Base-by-base conservation (phyloP, 345 rosid species). In the Eucalyptus virginea region DNA sequence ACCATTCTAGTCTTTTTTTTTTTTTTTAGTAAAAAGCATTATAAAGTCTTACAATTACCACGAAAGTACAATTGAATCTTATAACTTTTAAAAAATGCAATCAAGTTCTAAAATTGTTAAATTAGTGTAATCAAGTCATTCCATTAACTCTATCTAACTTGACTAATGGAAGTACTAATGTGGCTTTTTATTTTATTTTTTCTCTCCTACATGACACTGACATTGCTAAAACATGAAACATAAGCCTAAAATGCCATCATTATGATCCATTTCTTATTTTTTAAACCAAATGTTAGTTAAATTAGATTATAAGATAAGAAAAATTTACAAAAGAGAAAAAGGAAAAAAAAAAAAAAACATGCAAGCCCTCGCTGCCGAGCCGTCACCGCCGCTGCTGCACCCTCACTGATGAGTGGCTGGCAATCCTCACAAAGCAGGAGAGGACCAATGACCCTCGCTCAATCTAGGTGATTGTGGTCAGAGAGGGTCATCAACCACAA, bases 311-410 rank as follows among this genome's bases (percentile, higher is more conserved):
- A 62, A 3, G 15, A 62, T 30, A 30, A 6, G 9, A 30, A 24
- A 58, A 62, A 30, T 6, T 62, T 28, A 62, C 16, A 12, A 62
- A 62, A 62, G 17, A 30, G 17, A 30, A 62, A 62, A 62, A 13
- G 18, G 18, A 28, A 7, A 0, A 26, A 58, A 51, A 50, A 17
- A 26, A 2, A 14, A 56, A 56, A 51, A 7, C 8, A 60, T 13
- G 34, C 17, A 28, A 6, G 17, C 17, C 69, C 69, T 62, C 8
- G 3, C 1, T 12, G 65, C 3, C 1, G 3, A 0, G 4, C 11
- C 10, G 1, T 21, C 10, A 0, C 3, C 2, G 2, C 6, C 3
- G 0, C n/a, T 1, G 0, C 16, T 16, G 0, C 16, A 60, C 34
- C 34, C 15, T 60, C 32, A 7, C 17, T 13, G 4, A 60, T 60